Evolutionary conservation across 495 filamentous ascomycete species (phyloP), one percentile per base, ranked within the genome.

Genomic region (Chaetomium cochliodes): DNA sequence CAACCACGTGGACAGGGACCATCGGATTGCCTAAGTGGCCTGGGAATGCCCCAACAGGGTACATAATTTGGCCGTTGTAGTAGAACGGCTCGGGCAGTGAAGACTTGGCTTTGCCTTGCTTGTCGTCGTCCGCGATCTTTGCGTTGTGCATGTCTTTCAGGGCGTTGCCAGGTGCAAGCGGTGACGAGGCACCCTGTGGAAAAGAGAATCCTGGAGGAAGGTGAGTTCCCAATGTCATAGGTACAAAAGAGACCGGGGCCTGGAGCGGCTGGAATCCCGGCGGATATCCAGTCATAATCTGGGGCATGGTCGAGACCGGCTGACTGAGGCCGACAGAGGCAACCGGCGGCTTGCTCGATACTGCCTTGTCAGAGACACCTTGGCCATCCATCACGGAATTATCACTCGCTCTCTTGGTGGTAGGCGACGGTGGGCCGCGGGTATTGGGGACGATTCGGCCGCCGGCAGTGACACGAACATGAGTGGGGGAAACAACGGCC

Each of bases 391-490:
- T 53, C 23, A 60, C 47, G 41, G 69, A 39, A 44, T 50, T 70
- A 42, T 81, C 79, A 50, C 67, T 78, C 23, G 67, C 56, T 58
- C 78, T 76, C 70, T 79, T 81, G 18, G 73, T 65, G 1, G 77
- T 77, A 5, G 81, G 79, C 12, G 79, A 81, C 5, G 69, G 70
- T 5, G 78, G 78, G 18, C 74, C 78, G 13, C 82, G 81, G 30
- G 77, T 83, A 65, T 86, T 86, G 15, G 83, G 82, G 5, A 86
- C 83, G 68, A 86, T 85, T 49, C 78, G 74, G 46, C 82, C 79
- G 61, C 82, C 79, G 60, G 83, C 82, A n/a, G 82, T 84, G 53
- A 84, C 81, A 25, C 83, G 76, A 61, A 84, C 78, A 67, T 84
- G 80, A 41, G 81, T 80, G 51, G 82, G 79, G 41, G 84, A 85